A percentile compares a stretch with the other conserved stretches of the same genome.
phyloP scores from a whole-genome alignment of 805 yeast species.

The Candida namnaoensis region DNA sequence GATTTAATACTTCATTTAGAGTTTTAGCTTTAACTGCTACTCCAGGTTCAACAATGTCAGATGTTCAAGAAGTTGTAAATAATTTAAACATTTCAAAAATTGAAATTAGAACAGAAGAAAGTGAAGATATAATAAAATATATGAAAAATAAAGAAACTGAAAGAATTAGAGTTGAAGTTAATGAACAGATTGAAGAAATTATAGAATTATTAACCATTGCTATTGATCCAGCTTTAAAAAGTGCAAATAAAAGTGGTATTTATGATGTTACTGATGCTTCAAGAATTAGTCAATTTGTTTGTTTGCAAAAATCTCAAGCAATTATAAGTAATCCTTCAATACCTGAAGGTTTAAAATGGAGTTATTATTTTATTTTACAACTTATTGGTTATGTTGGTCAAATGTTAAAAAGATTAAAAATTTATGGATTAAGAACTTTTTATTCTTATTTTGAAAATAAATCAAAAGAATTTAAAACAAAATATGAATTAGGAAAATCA shows the following conservation, averaged over 20 bases:
- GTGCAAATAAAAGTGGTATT: slow-evolving; percentile 55
- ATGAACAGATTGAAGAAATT: slow-evolving; percentile 46
- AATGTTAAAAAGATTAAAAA: slow-evolving; percentile 55
- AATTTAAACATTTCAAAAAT: slow-evolving; percentile 67
- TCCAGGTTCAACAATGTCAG: slow-evolving; percentile 82
- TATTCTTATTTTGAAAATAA: slow-evolving; percentile 57
- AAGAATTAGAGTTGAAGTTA: slow-evolving; percentile 44
- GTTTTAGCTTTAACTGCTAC: slow-evolving; percentile 91
- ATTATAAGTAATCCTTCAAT: slow-evolving; percentile 42
- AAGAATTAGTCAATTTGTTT: slow-evolving; percentile 59
- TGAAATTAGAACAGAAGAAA: slow-evolving; percentile 80
- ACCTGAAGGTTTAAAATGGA: slow-evolving; percentile 70
- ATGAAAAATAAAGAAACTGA: slow-evolving; percentile 62
- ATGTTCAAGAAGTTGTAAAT: slow-evolving; percentile 77
- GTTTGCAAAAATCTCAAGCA: slow-evolving; percentile 60
- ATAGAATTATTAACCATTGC: slow-evolving; percentile 53
- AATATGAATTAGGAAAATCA: slow-evolving; percentile 50
- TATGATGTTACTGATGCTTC: slow-evolving; percentile 61
- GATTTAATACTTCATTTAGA: slow-evolving; percentile 61
- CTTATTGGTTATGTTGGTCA: slow-evolving; percentile 67
- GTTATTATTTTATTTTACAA: slow-evolving; percentile 51
- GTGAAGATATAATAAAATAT: slow-evolving; percentile 71
- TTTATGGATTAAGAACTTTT: slow-evolving; percentile 79
- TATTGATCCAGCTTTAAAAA: slow-evolving; percentile 52
- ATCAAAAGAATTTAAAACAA: slow-evolving; percentile 46